Evolutionary conservation across 176 grass and related monocot species (phyloP), one percentile per base, ranked within the genome.

Genomic region (Oryza meyeriana): DNA sequence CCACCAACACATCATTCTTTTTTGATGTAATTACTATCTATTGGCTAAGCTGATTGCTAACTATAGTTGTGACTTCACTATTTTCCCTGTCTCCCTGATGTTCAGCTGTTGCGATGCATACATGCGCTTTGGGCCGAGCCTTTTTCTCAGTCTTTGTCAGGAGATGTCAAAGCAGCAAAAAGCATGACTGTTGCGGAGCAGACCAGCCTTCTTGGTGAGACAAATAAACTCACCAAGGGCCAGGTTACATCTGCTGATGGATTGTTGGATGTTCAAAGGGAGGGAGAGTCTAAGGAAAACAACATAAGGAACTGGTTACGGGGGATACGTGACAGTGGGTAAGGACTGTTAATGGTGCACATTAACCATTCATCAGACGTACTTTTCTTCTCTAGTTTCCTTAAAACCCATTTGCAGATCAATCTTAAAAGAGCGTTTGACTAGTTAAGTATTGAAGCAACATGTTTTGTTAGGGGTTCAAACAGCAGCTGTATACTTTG

Each of bases 311-410:
- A 98, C 48, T 98, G 95, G 95, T 85, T 98, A 81, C 94, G 94
- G 12, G 95, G 95, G 45, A 93, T 92, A 28, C 91, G 95, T 55
- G 95, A 98, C 82, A 98, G 95, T 74, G 95, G 92, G 95, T 95
- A 93, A 93, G 88, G 3, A 68, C n/a, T 70, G 26, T 76, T 14
- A 52, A 58, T 74, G 38, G 29, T 72, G 9, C 48, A 44, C 38
- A 24, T 35, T 41, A 42, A 22, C 68, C 4, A 70, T 64, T 68
- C 69, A 44, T 1, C 36, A 61, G 18, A 59, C 20, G 12, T 5
- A 61, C 9, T 81, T 73, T 30, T 73, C 12, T 79, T 44, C n/a
- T n/a, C n/a, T 29, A 38, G n/a, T 58, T 58, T 24, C 8, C 40
- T 79, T 38, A 52, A 77, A 41, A 24, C 35, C 33, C 12, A 1